Evolutionary conservation across 2,329 filamentous ascomycete genomes (phyloP).

Genomic region (Fusarium udum): DNA sequence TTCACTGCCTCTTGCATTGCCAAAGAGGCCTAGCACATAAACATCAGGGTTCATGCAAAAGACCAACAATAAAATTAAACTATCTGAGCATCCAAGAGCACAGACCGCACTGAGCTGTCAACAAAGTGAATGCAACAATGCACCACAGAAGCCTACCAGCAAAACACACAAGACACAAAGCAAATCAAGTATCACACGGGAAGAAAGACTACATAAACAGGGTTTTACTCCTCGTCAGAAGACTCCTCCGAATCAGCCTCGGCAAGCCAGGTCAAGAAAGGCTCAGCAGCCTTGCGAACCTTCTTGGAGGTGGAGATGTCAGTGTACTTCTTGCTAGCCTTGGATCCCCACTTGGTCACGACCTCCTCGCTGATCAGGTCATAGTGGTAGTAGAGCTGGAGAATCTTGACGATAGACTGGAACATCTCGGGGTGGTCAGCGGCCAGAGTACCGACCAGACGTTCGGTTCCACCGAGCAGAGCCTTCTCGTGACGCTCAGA

Average conservation of each 20-base stretch:
- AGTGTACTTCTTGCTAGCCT: slow-evolving; percentile 98
- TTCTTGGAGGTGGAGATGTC: slow-evolving; percentile 90
- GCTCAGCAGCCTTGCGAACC: slow-evolving; percentile 92
- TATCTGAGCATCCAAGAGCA: slow-evolving; percentile 31
- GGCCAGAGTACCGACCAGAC: slow-evolving; percentile 77
- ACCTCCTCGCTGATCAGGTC: slow-evolving; percentile 90
- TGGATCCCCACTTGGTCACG: slow-evolving; percentile 88
- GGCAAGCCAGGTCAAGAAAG: slow-evolving; percentile 93
- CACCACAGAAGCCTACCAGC: background rate
- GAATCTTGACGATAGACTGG: slow-evolving; percentile 81
- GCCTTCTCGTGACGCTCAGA: slow-evolving; percentile 96
- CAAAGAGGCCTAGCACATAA: background rate
- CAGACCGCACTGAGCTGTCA: slow-evolving; percentile 17
- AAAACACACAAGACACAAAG: slow-evolving; percentile 1
- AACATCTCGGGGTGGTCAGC: slow-evolving; percentile 82
- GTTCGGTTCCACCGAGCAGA: slow-evolving; percentile 93
- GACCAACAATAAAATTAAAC: slow-evolving; percentile 27
- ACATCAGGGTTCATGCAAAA: background rate
- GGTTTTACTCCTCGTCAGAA: slow-evolving; percentile 64
- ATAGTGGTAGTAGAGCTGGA: slow-evolving; percentile 89
- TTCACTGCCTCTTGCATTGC: background rate
- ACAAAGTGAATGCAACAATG: slow-evolving; percentile 4
- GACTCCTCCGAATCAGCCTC: slow-evolving; percentile 79
- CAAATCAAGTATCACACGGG: background rate
- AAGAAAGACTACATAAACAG: background rate